Percentiles rank a stretch among this genome's conserved stretches.
Conservation (phyloP, 169 alveolate species). For the Plasmodium relictum region DNA sequence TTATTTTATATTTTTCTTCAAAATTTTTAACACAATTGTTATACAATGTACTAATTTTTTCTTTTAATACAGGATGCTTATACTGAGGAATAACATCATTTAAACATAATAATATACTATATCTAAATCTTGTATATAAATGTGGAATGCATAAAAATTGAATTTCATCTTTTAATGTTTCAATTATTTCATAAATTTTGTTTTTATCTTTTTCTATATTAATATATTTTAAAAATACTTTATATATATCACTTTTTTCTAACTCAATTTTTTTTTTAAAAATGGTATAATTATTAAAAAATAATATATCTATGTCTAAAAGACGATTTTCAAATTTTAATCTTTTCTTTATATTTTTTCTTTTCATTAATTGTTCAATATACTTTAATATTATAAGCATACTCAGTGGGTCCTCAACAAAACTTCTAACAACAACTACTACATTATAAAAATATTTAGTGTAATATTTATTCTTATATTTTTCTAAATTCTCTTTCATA, state of each 20-base stretch:
- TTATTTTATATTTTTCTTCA: conserved; percentile 10
- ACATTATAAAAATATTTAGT: conserved; percentile 59
- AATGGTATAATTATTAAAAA: conserved; percentile 56
- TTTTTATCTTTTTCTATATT: not conserved
- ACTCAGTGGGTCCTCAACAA: conserved; percentile 50
- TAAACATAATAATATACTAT: conserved; percentile 59
- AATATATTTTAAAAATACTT: conserved; percentile 25
- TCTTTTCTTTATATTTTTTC: conserved; percentile 20
- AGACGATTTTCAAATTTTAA: conserved; percentile 57
- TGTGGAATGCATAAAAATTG: conserved; percentile 57
- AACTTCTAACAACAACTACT: conserved; percentile 32
- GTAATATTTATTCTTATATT: conserved; percentile 43
- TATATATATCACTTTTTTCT: conserved; percentile 11
- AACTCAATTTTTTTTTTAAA: conserved; percentile 20
- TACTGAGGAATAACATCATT: conserved; percentile 54
- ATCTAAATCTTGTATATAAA: conserved; percentile 45
- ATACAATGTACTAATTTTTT: conserved; percentile 11
- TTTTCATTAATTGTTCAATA: conserved; percentile 58
- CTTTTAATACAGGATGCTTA: conserved; percentile 30
- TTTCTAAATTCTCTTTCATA: conserved; percentile 40
- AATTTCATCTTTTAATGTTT: conserved; percentile 18
- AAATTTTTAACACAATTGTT: conserved; percentile 3
- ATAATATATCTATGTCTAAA: conserved; percentile 62
- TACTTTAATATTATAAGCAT: conserved; percentile 53
- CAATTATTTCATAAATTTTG: not conserved